Evolutionary conservation across 805 yeast genomes (phyloP).

Genomic region (Spencermartinsiella europaea): DNA sequence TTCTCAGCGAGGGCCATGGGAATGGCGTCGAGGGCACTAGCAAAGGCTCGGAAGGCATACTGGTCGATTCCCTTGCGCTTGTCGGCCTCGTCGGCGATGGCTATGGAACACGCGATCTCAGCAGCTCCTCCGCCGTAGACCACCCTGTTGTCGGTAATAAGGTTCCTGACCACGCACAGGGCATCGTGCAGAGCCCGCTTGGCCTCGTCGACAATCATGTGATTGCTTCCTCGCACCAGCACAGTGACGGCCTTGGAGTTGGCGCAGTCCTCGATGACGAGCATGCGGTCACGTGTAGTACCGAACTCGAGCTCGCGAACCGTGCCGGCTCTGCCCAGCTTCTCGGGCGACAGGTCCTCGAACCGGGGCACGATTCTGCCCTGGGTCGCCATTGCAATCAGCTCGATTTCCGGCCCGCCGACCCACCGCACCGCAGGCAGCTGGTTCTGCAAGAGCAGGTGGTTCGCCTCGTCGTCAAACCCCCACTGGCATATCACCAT

Average conservation of each 20-base stretch:
- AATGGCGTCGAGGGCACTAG: conserved; percentile 82
- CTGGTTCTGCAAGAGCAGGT: conserved; percentile 76
- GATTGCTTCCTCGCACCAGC: conserved; percentile 91
- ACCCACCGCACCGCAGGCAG: conserved; percentile 99
- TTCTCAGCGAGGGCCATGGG: conserved; percentile 96
- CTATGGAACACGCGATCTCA: conserved; percentile 88
- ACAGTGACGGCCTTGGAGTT: conserved; percentile 87
- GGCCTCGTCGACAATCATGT: conserved; percentile 97
- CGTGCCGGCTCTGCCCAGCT: conserved; percentile 82
- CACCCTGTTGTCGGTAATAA: conserved; percentile 84
- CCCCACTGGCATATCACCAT: conserved; percentile 99
- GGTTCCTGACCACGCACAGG: conserved; percentile 92
- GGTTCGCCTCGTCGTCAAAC: conserved; percentile 97
- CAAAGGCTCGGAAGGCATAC: conserved; percentile 94
- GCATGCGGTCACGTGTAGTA: conserved; percentile 93
- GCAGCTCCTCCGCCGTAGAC: conserved; percentile 99
- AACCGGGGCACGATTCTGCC: conserved; percentile 97
- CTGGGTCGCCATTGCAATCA: conserved; percentile 94
- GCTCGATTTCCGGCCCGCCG: conserved; percentile 94
- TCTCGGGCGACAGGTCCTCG: conserved; percentile 77
- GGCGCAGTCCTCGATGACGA: conserved; percentile 85
- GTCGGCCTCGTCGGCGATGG: conserved; percentile 88
- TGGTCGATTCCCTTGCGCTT: conserved; percentile 93
- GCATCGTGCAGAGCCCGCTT: conserved; percentile 95
- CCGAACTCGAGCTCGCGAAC: conserved; percentile 91